These are phyloP conservation scores for Mercurialis annua DNA, from an alignment of 345 rosid genomes.

Conservation along the genomic window DNA sequence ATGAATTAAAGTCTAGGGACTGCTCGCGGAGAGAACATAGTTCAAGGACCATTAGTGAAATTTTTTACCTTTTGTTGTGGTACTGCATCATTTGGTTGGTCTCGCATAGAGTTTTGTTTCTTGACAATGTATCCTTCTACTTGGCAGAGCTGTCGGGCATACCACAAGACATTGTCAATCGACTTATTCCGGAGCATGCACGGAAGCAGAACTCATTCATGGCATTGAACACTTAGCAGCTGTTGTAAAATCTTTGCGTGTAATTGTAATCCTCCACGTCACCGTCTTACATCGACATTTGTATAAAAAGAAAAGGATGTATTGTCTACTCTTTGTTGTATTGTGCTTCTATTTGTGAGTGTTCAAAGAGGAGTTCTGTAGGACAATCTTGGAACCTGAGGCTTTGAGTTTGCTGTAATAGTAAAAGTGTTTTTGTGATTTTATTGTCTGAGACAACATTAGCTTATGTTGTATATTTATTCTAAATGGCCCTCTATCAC, in stretches of 20 bases:
- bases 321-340: not conserved
- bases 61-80: not conserved
- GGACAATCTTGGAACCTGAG: slow-evolving; percentile 26
- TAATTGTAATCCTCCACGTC: not conserved
- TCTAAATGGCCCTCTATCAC: not conserved
- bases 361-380: slow-evolving; percentile 16
- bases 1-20: no score
- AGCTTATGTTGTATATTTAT: slow-evolving; percentile 28
- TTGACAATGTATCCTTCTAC: not conserved
- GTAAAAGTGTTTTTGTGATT: slow-evolving; percentile 1
- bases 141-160: slow-evolving; percentile 72
- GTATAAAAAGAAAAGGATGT: slow-evolving; percentile 25
- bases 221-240: slow-evolving; percentile 61
- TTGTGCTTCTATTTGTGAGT: not conserved
- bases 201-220: slow-evolving; percentile 89
- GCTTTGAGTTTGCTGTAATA: slow-evolving; percentile 28
- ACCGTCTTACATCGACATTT: slow-evolving; percentile 9
- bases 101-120: not conserved
- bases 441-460: slow-evolving; percentile 12
- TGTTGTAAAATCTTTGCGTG: not conserved
- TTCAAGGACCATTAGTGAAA: no score
- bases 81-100: not conserved
- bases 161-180: slow-evolving; percentile 54
- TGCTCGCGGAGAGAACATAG: no score
- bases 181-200: slow-evolving; percentile 81